phyloP scores from a whole-genome alignment of 164 flowering plant genomes.

The Nelumbo lutea region DNA sequence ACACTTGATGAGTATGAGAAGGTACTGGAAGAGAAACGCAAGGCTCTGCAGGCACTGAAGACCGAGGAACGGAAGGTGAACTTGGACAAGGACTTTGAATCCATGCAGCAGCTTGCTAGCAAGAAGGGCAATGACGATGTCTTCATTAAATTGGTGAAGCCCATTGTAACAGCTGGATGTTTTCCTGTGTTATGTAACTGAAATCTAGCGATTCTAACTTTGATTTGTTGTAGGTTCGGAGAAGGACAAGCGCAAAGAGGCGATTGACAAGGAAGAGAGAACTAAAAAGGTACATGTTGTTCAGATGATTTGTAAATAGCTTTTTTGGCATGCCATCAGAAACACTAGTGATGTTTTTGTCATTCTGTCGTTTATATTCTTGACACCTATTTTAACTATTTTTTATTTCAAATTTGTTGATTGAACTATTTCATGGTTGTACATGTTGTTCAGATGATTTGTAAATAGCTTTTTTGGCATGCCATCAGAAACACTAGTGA shows the following conservation, averaged over 20 bases:
- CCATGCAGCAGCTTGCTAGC: slow-evolving; percentile 71
- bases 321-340: too few relatives aligned
- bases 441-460: background rate
- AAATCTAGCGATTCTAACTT: background rate
- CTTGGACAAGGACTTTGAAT: slow-evolving; percentile 57
- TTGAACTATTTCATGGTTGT: too few relatives aligned
- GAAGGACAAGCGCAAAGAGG: slow-evolving; percentile 68
- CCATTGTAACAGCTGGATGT: background rate
- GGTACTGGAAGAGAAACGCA: slow-evolving; percentile 83
- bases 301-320: too few relatives aligned
- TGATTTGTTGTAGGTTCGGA: slow-evolving; percentile 53
- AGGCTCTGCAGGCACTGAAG: slow-evolving; percentile 57
- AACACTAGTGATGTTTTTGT: too few relatives aligned
- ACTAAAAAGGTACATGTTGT: slow-evolving; percentile 53
- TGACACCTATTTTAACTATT: too few relatives aligned
- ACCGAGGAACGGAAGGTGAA: slow-evolving; percentile 73
- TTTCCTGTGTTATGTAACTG: background rate
- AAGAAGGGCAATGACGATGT: slow-evolving; percentile 74
- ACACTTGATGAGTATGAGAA: slow-evolving; percentile 87
- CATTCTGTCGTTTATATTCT: too few relatives aligned
- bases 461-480: too few relatives aligned
- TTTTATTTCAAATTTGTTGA: too few relatives aligned
- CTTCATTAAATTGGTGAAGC: slow-evolving; percentile 67
- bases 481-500: too few relatives aligned
- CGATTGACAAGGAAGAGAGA: slow-evolving; percentile 67